Percentiles rank a stretch among this genome's conserved stretches.
Evolutionary conservation across 2,329 filamentous ascomycete genomes (phyloP).

Genomic region (Herpotrichia juniperi): DNA sequence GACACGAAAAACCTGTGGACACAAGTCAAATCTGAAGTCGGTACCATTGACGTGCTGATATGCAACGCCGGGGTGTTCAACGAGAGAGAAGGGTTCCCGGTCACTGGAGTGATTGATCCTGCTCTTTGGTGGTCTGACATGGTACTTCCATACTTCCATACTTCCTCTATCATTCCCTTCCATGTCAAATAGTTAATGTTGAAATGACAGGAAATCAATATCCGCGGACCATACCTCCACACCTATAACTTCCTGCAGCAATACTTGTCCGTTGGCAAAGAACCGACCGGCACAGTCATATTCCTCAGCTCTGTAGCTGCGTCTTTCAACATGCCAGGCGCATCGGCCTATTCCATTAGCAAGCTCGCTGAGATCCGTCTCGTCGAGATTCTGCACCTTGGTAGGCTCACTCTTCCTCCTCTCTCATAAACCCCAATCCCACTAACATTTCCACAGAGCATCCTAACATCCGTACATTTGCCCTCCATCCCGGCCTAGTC

Average conservation of each 20-base stretch:
- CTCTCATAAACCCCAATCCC: background rate
- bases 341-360: conserved; percentile 18
- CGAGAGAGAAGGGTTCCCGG: conserved; percentile 1
- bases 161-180: background rate
- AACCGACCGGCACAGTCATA: conserved; percentile 17
- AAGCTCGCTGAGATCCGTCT: conserved; percentile 16
- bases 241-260: conserved; percentile 13
- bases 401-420: conserved; percentile 1
- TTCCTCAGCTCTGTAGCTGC: conserved; percentile 16
- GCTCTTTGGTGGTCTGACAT: conserved; percentile 13
- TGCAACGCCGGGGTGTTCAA: conserved; percentile 10
- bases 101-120: conserved; percentile 3
- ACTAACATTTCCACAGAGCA: conserved; percentile 10
- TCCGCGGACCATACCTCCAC: conserved; percentile 14
- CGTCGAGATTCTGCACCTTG: conserved; percentile 15
- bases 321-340: conserved; percentile 13
- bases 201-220: conserved; percentile 11
- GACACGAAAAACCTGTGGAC: conserved; percentile 14
- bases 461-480: conserved; percentile 16
- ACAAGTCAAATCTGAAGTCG: conserved; percentile 11
- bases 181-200: no score
- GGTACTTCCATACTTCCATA: background rate
- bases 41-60: conserved; percentile 13
- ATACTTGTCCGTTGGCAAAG: background rate
- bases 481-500: conserved; percentile 21